A percentile compares a stretch with the other conserved stretches of the same genome.
Conservation (phyloP, 2,329 filamentous ascomycete genomes). For the Coniella vitis region DNA sequence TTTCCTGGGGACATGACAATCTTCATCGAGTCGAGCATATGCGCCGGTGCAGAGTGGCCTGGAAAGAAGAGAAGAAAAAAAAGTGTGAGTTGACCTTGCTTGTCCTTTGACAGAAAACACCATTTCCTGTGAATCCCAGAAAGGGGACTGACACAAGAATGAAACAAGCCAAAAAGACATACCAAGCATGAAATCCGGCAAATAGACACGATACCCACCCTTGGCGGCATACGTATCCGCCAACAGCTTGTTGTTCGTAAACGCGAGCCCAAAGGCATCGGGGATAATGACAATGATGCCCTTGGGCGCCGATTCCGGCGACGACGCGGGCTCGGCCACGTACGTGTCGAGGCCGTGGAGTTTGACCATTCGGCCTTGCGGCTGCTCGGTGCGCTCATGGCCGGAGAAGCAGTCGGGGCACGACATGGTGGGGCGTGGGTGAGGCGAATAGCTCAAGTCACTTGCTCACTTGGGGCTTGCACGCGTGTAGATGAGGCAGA, state of each 20-base stretch:
- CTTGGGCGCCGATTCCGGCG: conserved; percentile 28
- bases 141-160: no score
- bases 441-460: no score
- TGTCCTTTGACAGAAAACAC: no score
- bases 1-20: conserved; percentile 19
- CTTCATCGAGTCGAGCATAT: conserved; percentile 24
- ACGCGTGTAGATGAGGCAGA: background rate
- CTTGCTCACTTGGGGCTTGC: no score
- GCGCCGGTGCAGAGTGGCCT: conserved; percentile 27
- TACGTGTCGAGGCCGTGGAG: conserved; percentile 45
- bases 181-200: conserved; percentile 50
- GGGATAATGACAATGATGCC: conserved; percentile 47
- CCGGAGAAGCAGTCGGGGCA: conserved; percentile 41
- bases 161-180: background rate
- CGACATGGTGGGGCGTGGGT: conserved; percentile 27
- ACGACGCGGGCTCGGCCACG: conserved; percentile 28
- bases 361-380: conserved; percentile 36
- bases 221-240: conserved; percentile 48
- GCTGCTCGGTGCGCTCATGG: conserved; percentile 34
- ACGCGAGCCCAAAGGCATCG: conserved; percentile 49
- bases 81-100: background rate
- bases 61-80: background rate
- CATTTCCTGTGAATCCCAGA: no score
- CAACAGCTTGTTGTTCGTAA: conserved; percentile 45
- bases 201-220: conserved; percentile 41